A percentile compares a stretch with the other conserved stretches of the same genome.
Evolutionary conservation across 805 yeast genomes (phyloP).

Genomic region (Starmerella ratchasimensis): DNA sequence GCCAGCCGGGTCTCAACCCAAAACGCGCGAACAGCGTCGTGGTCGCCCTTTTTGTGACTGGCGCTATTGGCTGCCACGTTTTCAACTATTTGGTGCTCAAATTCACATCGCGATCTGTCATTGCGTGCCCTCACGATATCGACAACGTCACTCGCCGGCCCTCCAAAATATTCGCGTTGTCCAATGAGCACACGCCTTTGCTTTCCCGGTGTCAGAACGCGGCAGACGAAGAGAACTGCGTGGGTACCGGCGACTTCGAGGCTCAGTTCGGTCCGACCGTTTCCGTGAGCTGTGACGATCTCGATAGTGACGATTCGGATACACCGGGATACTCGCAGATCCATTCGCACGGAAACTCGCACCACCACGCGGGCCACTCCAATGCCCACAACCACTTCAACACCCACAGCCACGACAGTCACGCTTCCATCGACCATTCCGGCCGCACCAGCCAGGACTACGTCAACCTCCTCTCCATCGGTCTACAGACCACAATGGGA

Average conservation of each 20-base stretch:
- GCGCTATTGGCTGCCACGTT: conserved; percentile 44
- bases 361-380: background rate
- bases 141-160: conserved; percentile 3
- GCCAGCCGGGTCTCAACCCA: conserved; percentile 18
- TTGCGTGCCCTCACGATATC: conserved; percentile 13
- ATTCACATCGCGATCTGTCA: conserved; percentile 38
- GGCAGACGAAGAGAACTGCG: too few species aligned
- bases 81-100: conserved; percentile 58
- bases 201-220: too few species aligned
- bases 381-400: background rate
- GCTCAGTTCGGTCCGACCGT: too few species aligned
- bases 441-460: background rate
- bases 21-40: conserved; percentile 29
- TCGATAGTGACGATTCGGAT: too few species aligned
- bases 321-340: too few species aligned
- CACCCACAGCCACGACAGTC: background rate
- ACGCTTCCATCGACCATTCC: background rate
- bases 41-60: conserved; percentile 39
- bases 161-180: background rate
- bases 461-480: conserved; percentile 69
- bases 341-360: conserved; percentile 9
- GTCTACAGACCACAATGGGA: conserved; percentile 80
- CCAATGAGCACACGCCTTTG: conserved; percentile 10
- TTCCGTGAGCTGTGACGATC: too few species aligned
- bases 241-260: too few species aligned